phyloP scores from a whole-genome alignment of 2,329 filamentous ascomycete genomes.

The Trichophyton equinum region DNA sequence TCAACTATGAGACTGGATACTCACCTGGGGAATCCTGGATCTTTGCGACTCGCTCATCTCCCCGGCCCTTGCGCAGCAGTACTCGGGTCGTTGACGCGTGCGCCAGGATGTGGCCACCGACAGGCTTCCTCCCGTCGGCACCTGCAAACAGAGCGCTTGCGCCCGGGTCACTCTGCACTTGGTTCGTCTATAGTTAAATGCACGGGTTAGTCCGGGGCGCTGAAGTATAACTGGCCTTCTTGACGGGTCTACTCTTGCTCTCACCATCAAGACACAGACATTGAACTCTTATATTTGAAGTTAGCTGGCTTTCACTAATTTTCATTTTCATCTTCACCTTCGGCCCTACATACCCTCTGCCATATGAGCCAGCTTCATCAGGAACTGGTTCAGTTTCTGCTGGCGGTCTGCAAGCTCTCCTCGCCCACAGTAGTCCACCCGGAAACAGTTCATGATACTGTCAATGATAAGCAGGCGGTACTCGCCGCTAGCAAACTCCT shows the following conservation, averaged over 20 bases:
- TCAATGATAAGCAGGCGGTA: slow-evolving; percentile 57
- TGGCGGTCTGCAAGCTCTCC: slow-evolving; percentile 57
- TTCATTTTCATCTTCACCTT: slow-evolving; percentile 5
- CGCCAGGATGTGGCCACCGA: slow-evolving; percentile 55
- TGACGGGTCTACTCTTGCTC: slow-evolving; percentile 6
- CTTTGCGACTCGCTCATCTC: slow-evolving; percentile 58
- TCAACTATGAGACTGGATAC: slow-evolving; percentile 8
- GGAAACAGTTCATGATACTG: slow-evolving; percentile 58
- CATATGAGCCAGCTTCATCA: slow-evolving; percentile 51
- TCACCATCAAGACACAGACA: slow-evolving; percentile 49
- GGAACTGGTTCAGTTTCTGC: slow-evolving; percentile 53
- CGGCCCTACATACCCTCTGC: slow-evolving; percentile 41
- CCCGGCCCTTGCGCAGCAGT: slow-evolving; percentile 54
- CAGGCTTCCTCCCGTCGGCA: slow-evolving; percentile 55
- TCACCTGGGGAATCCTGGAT: slow-evolving; percentile 54
- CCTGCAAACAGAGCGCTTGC: slow-evolving; percentile 55
- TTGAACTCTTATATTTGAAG: slow-evolving; percentile 45
- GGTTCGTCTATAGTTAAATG: slow-evolving; percentile 43
- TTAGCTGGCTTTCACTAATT: not conserved
- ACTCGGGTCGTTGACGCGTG: slow-evolving; percentile 56
- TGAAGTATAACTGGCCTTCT: not conserved
- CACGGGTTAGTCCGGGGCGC: not conserved
- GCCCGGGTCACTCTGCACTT: slow-evolving; percentile 59
- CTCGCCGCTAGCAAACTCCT: slow-evolving; percentile 49
- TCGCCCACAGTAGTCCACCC: slow-evolving; percentile 54